A percentile compares a stretch with the other conserved stretches of the same genome.
These are phyloP conservation scores for Starmera pachycereana DNA, from an alignment of 805 yeast genomes.

Conservation along the genomic window DNA sequence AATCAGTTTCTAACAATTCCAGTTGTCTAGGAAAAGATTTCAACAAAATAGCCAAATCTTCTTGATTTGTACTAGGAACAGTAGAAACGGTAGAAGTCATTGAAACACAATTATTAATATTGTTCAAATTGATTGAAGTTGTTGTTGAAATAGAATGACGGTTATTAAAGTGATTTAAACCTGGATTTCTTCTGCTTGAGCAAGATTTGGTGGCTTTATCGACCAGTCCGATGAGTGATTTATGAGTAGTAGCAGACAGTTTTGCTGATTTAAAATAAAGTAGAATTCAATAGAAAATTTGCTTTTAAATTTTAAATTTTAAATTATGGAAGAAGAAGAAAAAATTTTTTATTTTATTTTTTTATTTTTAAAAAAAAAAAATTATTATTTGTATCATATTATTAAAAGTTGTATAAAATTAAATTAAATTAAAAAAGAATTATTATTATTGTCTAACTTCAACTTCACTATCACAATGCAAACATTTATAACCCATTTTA, in stretches of 20 bases:
- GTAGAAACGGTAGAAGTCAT: slow-evolving; percentile 11
- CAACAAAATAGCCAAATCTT: not conserved
- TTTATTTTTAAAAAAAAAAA: too few relatives aligned
- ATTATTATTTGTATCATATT: too few relatives aligned
- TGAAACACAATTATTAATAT: too few relatives aligned
- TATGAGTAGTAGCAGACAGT: slow-evolving; percentile 11
- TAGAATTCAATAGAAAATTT: not conserved
- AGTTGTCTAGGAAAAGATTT: too few relatives aligned
- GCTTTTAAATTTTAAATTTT: too few relatives aligned
- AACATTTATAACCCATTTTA: slow-evolving; percentile 36
- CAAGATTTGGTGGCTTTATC: slow-evolving; percentile 15
- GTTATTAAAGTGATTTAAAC: not conserved
- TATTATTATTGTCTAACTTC: slow-evolving; percentile 25
- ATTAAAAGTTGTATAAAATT: not conserved
- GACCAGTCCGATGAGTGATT: slow-evolving; percentile 15
- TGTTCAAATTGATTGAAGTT: slow-evolving; percentile 2
- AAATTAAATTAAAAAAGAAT: not conserved
- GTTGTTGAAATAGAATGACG: not conserved
- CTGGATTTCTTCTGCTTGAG: not conserved
- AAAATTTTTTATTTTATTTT: too few relatives aligned
- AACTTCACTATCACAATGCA: slow-evolving; percentile 49
- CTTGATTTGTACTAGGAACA: not conserved
- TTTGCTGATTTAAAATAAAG: slow-evolving; percentile 1
- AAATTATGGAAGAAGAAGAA: too few relatives aligned
- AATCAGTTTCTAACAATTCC: too few relatives aligned